Conservation (phyloP, 192 early-diverging fungal genomes). For the Umbelopsis vinacea region DNA sequence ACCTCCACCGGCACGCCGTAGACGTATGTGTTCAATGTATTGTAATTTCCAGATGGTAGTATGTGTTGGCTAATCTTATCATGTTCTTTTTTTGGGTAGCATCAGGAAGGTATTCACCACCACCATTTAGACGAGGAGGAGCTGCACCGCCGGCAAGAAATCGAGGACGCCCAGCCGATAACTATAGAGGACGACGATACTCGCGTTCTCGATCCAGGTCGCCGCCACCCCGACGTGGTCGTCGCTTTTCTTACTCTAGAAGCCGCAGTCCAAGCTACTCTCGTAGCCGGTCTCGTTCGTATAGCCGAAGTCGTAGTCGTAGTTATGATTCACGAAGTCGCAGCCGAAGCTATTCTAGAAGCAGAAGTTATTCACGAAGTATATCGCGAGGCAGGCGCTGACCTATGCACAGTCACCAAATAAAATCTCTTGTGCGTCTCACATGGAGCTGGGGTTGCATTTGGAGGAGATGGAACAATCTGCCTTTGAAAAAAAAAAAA, state of each 20-base stretch:
- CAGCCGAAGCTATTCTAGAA: constrained; percentile 4
- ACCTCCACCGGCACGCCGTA: constrained; percentile 31
- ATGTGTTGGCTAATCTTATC: not conserved
- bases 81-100: not conserved
- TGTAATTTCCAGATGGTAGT: not conserved
- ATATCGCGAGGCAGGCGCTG: too few relatives aligned
- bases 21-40: not conserved
- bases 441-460: not conserved
- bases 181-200: constrained; percentile 28
- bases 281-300: constrained; percentile 29
- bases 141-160: not conserved
- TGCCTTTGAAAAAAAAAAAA: not conserved
- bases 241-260: constrained; percentile 41
- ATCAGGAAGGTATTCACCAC: constrained; percentile 27
- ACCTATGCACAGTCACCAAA: not conserved
- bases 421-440: not conserved
- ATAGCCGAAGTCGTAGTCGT: constrained; percentile 28
- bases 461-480: constrained; percentile 3
- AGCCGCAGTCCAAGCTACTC: constrained; percentile 41
- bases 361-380: constrained; percentile 4
- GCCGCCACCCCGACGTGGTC: constrained; percentile 34
- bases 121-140: constrained; percentile 31
- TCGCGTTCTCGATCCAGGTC: constrained; percentile 35
- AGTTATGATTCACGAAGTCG: constrained; percentile 27
- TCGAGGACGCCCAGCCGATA: constrained; percentile 28